Evolutionary conservation across 345 rosid species (phyloP), one percentile per base, ranked within the genome.

Genomic region (Rhodamnia argentea): DNA sequence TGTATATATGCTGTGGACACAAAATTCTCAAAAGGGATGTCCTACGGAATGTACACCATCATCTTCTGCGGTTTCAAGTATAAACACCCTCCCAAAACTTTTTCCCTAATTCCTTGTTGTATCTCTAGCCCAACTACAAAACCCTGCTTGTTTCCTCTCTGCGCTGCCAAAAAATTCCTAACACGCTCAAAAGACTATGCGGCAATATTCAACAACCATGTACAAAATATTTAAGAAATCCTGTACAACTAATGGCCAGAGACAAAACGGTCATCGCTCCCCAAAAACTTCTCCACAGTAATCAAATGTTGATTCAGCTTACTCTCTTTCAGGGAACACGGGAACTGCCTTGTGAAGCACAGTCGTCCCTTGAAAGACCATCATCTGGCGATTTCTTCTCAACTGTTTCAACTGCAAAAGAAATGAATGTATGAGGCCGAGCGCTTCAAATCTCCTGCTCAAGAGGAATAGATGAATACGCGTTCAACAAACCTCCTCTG

Each of bases 281-380:
- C 12, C 62, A 82, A 52, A 86, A 59, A 37, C 23, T n/a, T 55
- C 55, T 27, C 40, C 83, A 27, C 10, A 24, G 76, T 88, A 90
- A n/a, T 86, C 82, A 22, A 85, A 32, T 18, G 24, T 20, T 32
- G 52, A 90, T 54, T 75, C 87, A 86, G 14, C 93, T 88, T 88
- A 62, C 52, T 88, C 59, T 50, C 75, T 84, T 42, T 26, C 51
- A 42, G 57, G 32, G 50, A 64, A n/a, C 40, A 52, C 52, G 4
- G 98, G 96, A 2, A 95, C 95, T 3, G 85, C 52, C 90, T 97
- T 97, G 84, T 91, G 92, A 92, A 97, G 89, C 94, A 97, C 95
- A 13, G 96, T 88, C 29, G 99, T 94, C 83, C 99, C 99, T 75
- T 95, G 92, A 86, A 97, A 97, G 83, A 92, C 53, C 95, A 96